Percentiles rank a stretch among this genome's conserved stretches.
Conservation (phyloP, 129 eudicot genomes). For the Artemisia tridentata region DNA sequence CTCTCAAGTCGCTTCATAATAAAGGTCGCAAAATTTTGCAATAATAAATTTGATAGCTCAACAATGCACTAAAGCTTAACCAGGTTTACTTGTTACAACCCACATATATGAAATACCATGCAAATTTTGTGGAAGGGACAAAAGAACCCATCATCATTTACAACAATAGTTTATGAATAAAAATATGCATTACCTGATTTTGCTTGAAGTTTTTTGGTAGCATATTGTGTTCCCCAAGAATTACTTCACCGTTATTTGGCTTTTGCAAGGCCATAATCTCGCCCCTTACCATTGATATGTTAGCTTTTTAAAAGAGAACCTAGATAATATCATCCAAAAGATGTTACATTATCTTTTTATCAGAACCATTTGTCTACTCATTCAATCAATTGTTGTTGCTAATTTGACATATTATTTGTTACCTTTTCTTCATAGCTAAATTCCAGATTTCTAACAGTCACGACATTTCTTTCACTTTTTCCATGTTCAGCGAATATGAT, state of each 20-base stretch:
- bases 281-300: conserved; percentile 71
- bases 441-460: conserved; percentile 56
- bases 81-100: no score
- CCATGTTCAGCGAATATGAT: conserved; percentile 96
- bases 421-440: conserved; percentile 84
- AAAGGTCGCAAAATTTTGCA: no score
- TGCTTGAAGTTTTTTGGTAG: conserved; percentile 95
- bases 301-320: conserved; percentile 73
- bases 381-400: background rate
- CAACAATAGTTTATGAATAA: background rate
- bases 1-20: no score
- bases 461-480: conserved; percentile 77
- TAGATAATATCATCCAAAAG: conserved; percentile 28
- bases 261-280: conserved; percentile 80
- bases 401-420: conserved; percentile 9
- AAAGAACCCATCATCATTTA: background rate
- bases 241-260: conserved; percentile 65
- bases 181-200: conserved; percentile 66
- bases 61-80: no score
- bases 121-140: background rate
- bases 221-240: conserved; percentile 90
- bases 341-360: conserved; percentile 1
- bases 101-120: background rate
- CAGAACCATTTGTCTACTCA: background rate
- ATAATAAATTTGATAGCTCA: no score